These are phyloP conservation scores for Physaria fendleri DNA, from an alignment of 345 rosid species.

Conservation along the genomic window DNA sequence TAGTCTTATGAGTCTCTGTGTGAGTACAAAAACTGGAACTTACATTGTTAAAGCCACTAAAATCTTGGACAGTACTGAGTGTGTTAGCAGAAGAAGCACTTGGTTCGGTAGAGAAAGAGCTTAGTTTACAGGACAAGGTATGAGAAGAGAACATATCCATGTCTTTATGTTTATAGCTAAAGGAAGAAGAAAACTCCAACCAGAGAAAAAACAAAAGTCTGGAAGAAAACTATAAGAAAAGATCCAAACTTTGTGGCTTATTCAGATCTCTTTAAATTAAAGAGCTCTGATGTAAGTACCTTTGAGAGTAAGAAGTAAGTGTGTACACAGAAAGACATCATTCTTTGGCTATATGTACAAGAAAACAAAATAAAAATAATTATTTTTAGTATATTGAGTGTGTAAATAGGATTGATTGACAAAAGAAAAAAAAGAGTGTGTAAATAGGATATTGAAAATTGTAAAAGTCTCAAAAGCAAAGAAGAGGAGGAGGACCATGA, in stretches of 20 bases:
- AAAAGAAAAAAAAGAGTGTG: no score
- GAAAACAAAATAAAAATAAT: neutral
- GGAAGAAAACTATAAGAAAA: slow-evolving; percentile 26
- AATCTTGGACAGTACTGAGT: slow-evolving; percentile 34
- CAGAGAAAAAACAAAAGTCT: slow-evolving; percentile 31
- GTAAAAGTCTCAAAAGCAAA: slow-evolving; percentile 40
- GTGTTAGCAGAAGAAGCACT: slow-evolving; percentile 58
- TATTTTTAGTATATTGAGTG: slow-evolving; percentile 12
- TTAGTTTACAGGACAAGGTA: slow-evolving; percentile 50
- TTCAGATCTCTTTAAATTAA: slow-evolving; percentile 32
- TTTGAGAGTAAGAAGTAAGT: slow-evolving; percentile 37
- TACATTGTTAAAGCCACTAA: slow-evolving; percentile 37
- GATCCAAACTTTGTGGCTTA: slow-evolving; percentile 47
- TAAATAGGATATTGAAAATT: no score
- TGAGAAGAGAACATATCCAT: slow-evolving; percentile 55
- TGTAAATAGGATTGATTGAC: no score
- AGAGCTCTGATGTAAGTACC: slow-evolving; percentile 39
- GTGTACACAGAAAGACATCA: slow-evolving; percentile 50
- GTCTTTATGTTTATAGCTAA: neutral
- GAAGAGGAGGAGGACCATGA: slow-evolving; percentile 60
- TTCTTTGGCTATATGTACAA: slow-evolving; percentile 43
- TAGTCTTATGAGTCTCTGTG: slow-evolving; percentile 41
- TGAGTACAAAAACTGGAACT: slow-evolving; percentile 33
- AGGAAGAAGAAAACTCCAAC: slow-evolving; percentile 40
- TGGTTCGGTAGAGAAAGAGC: slow-evolving; percentile 62